These are phyloP conservation scores for Ophiostoma piceae DNA, from an alignment of 2,329 filamentous ascomycete genomes.

Conservation along the genomic window DNA sequence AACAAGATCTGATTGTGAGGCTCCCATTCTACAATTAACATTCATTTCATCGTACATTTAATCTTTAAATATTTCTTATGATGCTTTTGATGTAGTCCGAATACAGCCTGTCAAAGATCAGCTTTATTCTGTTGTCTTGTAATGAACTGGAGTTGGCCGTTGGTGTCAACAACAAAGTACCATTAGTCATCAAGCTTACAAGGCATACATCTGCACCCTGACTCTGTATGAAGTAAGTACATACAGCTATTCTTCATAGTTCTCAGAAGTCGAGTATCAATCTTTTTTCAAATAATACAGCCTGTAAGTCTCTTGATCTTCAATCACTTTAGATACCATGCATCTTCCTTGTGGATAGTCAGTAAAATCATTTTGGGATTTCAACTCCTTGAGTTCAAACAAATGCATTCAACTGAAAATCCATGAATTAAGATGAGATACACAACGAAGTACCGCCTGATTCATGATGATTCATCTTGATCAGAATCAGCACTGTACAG, in stretches of 20 bases:
- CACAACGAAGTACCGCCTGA: not conserved
- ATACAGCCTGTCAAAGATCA: too few species aligned
- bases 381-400: too few species aligned
- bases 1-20: not conserved
- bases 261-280: too few species aligned
- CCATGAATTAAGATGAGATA: too few species aligned
- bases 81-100: too few species aligned
- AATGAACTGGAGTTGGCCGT: too few species aligned
- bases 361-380: not conserved
- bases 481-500: constrained; percentile 11
- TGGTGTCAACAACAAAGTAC: not conserved
- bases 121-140: not conserved
- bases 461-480: not conserved
- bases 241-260: too few species aligned
- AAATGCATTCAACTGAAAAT: not conserved
- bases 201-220: not conserved
- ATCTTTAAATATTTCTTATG: too few species aligned
- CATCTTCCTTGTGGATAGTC: not conserved
- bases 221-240: too few species aligned
- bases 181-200: not conserved
- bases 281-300: too few species aligned
- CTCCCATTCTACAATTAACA: not conserved
- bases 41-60: not conserved
- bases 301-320: not conserved
- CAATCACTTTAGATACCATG: not conserved